Evolutionary conservation across 495 filamentous ascomycete genomes (phyloP).

Genomic region (Aspergillus nidulans): DNA sequence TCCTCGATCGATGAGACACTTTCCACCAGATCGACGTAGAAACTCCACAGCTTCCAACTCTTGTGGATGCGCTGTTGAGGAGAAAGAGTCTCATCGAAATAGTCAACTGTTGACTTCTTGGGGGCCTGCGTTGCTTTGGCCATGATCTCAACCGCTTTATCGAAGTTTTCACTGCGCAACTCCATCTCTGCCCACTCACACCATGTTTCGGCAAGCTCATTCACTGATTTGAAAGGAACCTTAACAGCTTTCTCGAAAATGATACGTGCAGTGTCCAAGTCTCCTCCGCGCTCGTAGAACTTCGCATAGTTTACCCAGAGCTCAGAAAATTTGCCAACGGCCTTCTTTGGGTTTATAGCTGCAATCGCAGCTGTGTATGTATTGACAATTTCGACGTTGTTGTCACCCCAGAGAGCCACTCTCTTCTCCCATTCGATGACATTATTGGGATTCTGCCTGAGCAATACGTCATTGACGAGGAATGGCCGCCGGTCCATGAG

Average conservation of each 20-base stretch:
- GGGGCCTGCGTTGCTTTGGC: slow-evolving; percentile 93
- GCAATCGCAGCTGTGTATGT: slow-evolving; percentile 95
- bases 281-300: slow-evolving; percentile 88
- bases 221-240: slow-evolving; percentile 91
- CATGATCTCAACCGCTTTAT: slow-evolving; percentile 92
- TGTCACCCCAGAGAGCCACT: slow-evolving; percentile 91
- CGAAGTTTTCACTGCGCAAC: slow-evolving; percentile 90
- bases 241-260: slow-evolving; percentile 98
- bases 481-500: slow-evolving; percentile 97
- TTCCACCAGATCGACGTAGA: slow-evolving; percentile 98
- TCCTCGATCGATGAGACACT: slow-evolving; percentile 88
- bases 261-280: slow-evolving; percentile 76
- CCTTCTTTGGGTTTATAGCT: slow-evolving; percentile 90
- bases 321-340: slow-evolving; percentile 88
- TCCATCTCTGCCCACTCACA: slow-evolving; percentile 99
- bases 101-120: slow-evolving; percentile 92
- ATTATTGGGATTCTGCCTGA: slow-evolving; percentile 95
- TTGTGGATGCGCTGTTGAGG: slow-evolving; percentile 98
- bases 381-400: slow-evolving; percentile 84
- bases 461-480: slow-evolving; percentile 91
- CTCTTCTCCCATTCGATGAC: slow-evolving; percentile 97
- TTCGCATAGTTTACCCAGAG: slow-evolving; percentile 98
- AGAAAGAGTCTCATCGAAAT: slow-evolving; percentile 91
- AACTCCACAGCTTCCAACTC: slow-evolving; percentile 99
- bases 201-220: slow-evolving; percentile 96